phyloP scores from a whole-genome alignment of 768 basidiomycete genomes.

The Mycena kentingensis region DNA sequence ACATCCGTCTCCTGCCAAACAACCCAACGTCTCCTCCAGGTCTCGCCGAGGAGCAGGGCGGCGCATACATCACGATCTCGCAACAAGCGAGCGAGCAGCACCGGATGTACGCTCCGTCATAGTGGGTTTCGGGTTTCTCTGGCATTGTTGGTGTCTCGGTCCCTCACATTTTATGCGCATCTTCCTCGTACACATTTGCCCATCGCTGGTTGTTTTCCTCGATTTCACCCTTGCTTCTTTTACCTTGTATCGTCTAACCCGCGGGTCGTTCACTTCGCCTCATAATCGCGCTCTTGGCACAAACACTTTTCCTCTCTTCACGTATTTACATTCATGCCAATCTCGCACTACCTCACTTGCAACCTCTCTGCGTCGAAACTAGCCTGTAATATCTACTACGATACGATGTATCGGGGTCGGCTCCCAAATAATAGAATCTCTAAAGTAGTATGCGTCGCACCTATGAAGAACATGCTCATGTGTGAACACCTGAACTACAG shows the following conservation, averaged over 20 bases:
- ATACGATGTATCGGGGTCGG: conserved; percentile 30
- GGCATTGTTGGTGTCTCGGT: conserved; percentile 29
- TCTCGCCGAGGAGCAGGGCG: conserved; percentile 73
- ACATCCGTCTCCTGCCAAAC: conserved; percentile 55
- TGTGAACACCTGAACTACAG: neutral
- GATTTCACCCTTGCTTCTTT: conserved; percentile 9
- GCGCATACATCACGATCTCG: conserved; percentile 85
- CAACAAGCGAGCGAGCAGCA: conserved; percentile 76
- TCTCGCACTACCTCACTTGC: conserved; percentile 29
- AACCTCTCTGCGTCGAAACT: conserved; percentile 23
- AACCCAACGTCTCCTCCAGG: conserved; percentile 71
- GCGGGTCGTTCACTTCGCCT: conserved; percentile 17
- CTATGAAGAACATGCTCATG: conserved; percentile 11
- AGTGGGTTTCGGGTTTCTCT: conserved; percentile 26
- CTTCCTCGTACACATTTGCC: conserved; percentile 10
- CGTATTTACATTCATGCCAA: conserved; percentile 26
- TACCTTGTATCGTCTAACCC: conserved; percentile 13
- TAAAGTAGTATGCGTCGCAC: conserved; percentile 24
- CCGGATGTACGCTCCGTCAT: conserved; percentile 30
- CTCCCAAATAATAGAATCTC: conserved; percentile 22
- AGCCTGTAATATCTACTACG: conserved; percentile 37
- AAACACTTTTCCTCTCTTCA: conserved; percentile 4
- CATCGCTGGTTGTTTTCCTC: conserved; percentile 16
- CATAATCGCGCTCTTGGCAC: conserved; percentile 14
- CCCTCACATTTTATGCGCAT: conserved; percentile 30